Percentiles rank a stretch among this genome's conserved stretches.
These are phyloP conservation scores for Penicillium sp. DNA, from an alignment of 2,329 filamentous ascomycete genomes.

Conservation along the genomic window DNA sequence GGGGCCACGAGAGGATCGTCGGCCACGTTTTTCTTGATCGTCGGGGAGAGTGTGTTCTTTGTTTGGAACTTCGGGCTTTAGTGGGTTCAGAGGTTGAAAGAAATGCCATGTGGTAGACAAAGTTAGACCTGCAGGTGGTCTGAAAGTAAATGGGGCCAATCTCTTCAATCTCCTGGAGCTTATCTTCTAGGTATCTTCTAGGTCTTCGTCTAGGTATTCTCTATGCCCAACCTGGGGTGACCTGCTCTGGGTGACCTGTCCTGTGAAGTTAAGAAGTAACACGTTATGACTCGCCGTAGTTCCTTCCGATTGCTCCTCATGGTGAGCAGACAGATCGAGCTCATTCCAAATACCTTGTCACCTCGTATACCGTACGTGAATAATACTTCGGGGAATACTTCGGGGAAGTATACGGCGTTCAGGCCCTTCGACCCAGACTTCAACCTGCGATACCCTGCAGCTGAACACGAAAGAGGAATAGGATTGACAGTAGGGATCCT, in stretches of 20 bases:
- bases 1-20: conserved; percentile 24
- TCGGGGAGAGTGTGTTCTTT: neutral
- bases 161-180: neutral
- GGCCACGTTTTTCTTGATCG: conserved; percentile 10
- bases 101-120: conserved; percentile 9
- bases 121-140: neutral
- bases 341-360: conserved; percentile 1
- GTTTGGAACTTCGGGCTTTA: neutral
- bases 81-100: neutral
- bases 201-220: no score
- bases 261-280: no score
- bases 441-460: conserved; percentile 4
- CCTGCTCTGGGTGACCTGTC: no score
- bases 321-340: neutral
- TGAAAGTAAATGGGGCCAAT: neutral
- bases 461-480: conserved; percentile 1
- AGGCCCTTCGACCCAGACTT: conserved; percentile 6
- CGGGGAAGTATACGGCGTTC: conserved; percentile 5
- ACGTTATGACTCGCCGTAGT: no score
- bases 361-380: neutral
- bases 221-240: no score
- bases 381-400: neutral
- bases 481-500: conserved; percentile 5
- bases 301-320: neutral
- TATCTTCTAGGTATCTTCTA: no score